Percentiles rank a stretch among this genome's conserved stretches.
Conservation (phyloP, 768 basidiomycete species). For the Kwoniella botswanensis region DNA sequence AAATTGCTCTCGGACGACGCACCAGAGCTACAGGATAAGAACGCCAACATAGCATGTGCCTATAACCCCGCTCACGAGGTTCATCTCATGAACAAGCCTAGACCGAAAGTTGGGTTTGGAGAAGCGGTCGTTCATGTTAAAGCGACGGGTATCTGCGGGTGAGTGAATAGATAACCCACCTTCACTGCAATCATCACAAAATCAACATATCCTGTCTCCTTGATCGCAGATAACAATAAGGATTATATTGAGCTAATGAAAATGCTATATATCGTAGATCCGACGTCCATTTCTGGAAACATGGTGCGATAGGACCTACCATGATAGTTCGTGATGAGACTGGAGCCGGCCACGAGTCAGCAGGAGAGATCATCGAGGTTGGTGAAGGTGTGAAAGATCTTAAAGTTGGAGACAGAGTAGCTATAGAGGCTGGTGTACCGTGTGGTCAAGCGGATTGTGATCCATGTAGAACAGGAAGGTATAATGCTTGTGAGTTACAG, state of each 20-base stretch:
- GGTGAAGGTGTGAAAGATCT: conserved; percentile 56
- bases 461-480: conserved; percentile 58
- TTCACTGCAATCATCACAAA: no score
- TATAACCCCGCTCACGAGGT: neutral
- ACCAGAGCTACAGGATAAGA: conserved; percentile 35
- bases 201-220: no score
- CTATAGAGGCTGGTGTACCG: conserved; percentile 55
- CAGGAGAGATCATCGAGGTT: conserved; percentile 58
- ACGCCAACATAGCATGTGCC: conserved; percentile 54
- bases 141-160: conserved; percentile 60
- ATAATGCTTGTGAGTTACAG: conserved; percentile 59
- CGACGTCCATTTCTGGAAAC: conserved; percentile 59
- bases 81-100: conserved; percentile 57
- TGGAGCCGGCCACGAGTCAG: conserved; percentile 58
- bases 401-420: conserved; percentile 58
- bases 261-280: conserved; percentile 32
- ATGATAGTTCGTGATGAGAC: conserved; percentile 58
- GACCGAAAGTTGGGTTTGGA: conserved; percentile 45
- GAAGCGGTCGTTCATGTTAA: conserved; percentile 58
- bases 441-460: conserved; percentile 57
- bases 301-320: conserved; percentile 58
- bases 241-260: neutral
- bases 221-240: neutral
- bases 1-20: conserved; percentile 46
- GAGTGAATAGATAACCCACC: conserved; percentile 21